Evolutionary conservation across 441 rosid species (phyloP), one percentile per base, ranked within the genome.

Genomic region (Pelargonium citronellum): DNA sequence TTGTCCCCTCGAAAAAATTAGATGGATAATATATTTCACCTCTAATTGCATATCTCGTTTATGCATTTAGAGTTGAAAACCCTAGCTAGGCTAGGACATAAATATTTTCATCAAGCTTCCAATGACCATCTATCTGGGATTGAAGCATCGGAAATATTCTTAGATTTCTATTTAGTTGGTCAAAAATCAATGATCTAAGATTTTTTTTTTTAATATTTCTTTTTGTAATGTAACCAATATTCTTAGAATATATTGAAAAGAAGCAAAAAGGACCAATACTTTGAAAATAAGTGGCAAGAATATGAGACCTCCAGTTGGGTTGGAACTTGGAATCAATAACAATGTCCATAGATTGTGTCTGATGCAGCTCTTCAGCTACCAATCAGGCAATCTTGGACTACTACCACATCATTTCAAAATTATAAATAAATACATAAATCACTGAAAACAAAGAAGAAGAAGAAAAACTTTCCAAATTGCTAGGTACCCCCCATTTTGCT

Each of bases 281-380:
- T 51, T 51, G 57, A 51, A n/a, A 17, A 13, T 51, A 51, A 17
- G 10, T 51, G 16, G 16, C 57, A 51, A 51, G 57, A 51, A 51
- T 13, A 15, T 5, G 57, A 51, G 15, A 15, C 57, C 57, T 51
- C 57, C 57, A 51, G 57, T 13, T 51, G 57, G 57, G 16, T 51
- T 51, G 57, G 57, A 51, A 51, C 57, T 51, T 51, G 57, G 57
- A 17, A 51, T 51, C 57, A 51, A 51, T 5, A 15, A 51, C 57
- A 13, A 51, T 51, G 57, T 51, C 57, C 57, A 17, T 51, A 51
- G 57, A 51, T 51, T 51, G 57, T n/a, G 16, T 46, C n/a, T 46
- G 51, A 46, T 22, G 24, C 24, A 22, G 24, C 24, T 22, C 24
- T 22, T 22, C 24, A 22, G 24, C 24, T 22, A 46, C 51, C 51